Conservation (phyloP, 1,139 yeast species). For the Eremothecium gossypii region DNA sequence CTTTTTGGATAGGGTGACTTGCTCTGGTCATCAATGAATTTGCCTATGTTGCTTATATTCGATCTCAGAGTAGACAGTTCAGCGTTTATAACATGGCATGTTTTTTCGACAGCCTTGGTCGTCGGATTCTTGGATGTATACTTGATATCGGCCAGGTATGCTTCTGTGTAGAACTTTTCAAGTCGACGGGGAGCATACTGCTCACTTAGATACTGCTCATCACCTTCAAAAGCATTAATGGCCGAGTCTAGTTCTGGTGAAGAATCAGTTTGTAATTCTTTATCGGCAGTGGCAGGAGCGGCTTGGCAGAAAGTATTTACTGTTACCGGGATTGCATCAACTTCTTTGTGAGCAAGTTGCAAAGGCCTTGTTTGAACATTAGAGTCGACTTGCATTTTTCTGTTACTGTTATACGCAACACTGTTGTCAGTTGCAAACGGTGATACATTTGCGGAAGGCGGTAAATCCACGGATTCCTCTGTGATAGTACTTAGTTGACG, state of each 20-base stretch:
- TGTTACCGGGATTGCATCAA: background rate
- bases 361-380: background rate
- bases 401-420: no score
- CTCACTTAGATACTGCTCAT: slow-evolving; percentile 31
- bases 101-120: slow-evolving; percentile 31
- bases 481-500: no score
- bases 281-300: slow-evolving; percentile 4
- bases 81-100: slow-evolving; percentile 34
- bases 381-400: background rate
- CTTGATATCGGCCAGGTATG: slow-evolving; percentile 11
- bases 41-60: slow-evolving; percentile 29
- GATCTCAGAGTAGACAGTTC: slow-evolving; percentile 32
- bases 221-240: slow-evolving; percentile 31
- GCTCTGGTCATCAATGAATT: slow-evolving; percentile 33
- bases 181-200: slow-evolving; percentile 17
- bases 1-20: slow-evolving; percentile 19
- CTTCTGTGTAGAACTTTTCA: slow-evolving; percentile 17
- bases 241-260: background rate
- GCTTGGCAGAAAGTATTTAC: no score
- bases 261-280: background rate
- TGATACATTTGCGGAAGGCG: no score
- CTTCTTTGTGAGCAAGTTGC: background rate
- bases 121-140: slow-evolving; percentile 19
- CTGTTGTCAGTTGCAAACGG: no score
- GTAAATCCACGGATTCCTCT: no score